These are phyloP conservation scores for Pisolithus albus DNA, from an alignment of 768 basidiomycete species.

Conservation along the genomic window DNA sequence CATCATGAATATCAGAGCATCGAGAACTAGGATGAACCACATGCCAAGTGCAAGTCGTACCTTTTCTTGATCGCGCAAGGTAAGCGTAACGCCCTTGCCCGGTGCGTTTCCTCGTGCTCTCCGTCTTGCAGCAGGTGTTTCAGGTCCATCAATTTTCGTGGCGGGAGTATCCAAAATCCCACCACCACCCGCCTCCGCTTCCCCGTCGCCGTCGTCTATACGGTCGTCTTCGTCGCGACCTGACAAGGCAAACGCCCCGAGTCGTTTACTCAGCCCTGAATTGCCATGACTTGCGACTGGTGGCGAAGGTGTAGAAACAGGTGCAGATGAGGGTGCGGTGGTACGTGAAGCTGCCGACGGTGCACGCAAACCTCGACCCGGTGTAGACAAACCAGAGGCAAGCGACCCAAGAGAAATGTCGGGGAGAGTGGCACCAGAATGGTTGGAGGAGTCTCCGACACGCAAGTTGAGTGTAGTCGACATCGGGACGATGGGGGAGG, in stretches of 20 bases:
- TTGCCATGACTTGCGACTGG: constrained; percentile 23
- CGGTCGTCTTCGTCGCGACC: constrained; percentile 33
- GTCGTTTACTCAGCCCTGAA: constrained; percentile 29
- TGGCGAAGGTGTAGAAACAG: constrained; percentile 46
- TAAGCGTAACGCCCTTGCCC: constrained; percentile 45
- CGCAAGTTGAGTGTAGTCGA: constrained; percentile 36
- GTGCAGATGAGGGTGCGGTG: constrained; percentile 47
- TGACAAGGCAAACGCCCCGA: constrained; percentile 33
- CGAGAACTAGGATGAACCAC: not conserved
- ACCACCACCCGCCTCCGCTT: constrained; percentile 32
- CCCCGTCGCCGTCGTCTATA: constrained; percentile 20
- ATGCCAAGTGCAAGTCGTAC: constrained; percentile 36
- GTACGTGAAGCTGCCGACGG: constrained; percentile 47
- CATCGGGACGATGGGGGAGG: constrained; percentile 25
- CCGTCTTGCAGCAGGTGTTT: constrained; percentile 44
- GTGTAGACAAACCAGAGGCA: constrained; percentile 47
- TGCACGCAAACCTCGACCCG: constrained; percentile 37
- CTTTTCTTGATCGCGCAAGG: constrained; percentile 95
- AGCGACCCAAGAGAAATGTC: constrained; percentile 58
- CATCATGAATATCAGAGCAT: no score
- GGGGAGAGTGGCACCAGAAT: constrained; percentile 42
- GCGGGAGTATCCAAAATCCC: constrained; percentile 52
- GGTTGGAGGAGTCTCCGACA: constrained; percentile 33
- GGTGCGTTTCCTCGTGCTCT: constrained; percentile 32
- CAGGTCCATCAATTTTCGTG: constrained; percentile 42